These are phyloP conservation scores for Salvia hispanica DNA, from an alignment of 257 asterid genomes.

Conservation along the genomic window DNA sequence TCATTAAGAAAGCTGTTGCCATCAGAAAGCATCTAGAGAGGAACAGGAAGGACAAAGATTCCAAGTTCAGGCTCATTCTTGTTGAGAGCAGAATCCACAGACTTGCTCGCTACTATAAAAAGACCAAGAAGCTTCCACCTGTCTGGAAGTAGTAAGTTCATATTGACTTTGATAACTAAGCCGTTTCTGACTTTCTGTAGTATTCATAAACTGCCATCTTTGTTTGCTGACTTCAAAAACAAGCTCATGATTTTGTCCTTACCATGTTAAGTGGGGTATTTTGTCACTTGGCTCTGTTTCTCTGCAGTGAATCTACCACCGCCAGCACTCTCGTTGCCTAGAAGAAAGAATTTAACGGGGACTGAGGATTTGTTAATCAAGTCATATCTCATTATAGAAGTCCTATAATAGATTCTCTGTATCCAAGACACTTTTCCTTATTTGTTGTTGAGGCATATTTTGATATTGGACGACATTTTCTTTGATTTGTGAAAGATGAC, in stretches of 20 bases:
- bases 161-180: background rate
- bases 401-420: no score
- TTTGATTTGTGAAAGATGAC: no score
- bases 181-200: no score
- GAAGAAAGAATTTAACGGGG: background rate
- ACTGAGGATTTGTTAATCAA: no score
- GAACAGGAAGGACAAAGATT: constrained; percentile 55
- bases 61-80: constrained; percentile 54
- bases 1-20: constrained; percentile 58
- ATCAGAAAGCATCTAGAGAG: constrained; percentile 58
- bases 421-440: no score
- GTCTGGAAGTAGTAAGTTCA: constrained; percentile 54
- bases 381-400: no score
- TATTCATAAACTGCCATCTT: no score
- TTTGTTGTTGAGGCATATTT: no score
- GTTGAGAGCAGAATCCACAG: constrained; percentile 55
- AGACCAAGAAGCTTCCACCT: constrained; percentile 58
- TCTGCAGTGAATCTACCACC: constrained; percentile 52
- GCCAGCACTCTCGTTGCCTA: constrained; percentile 55
- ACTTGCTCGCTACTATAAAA: constrained; percentile 57
- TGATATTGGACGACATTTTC: no score
- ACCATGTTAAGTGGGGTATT: background rate
- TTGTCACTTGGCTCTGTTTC: background rate
- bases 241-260: no score
- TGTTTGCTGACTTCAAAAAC: no score